phyloP scores from a whole-genome alignment of 352 stramenopile species.

The Pythium guiyangense region DNA sequence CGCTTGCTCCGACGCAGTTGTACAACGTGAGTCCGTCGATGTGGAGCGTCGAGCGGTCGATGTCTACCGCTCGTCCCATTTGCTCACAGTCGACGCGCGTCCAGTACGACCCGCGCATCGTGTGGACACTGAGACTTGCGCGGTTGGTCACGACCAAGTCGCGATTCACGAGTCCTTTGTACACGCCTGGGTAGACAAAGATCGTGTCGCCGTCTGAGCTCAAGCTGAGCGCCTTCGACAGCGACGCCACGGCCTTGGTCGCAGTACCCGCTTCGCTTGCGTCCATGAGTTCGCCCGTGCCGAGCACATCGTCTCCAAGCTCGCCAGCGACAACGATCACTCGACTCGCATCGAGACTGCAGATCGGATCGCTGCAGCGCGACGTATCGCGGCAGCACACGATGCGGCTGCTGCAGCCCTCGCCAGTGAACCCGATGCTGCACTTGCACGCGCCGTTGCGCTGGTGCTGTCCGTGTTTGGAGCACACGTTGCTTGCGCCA shows the following conservation, averaged over 20 bases:
- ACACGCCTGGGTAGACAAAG: conserved; percentile 54
- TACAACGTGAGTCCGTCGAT: conserved; percentile 38
- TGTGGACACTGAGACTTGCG: conserved; percentile 25
- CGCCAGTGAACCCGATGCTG: conserved; percentile 63
- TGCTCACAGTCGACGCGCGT: conserved; percentile 39
- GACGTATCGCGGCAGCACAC: conserved; percentile 42
- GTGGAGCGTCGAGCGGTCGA: conserved; percentile 5
- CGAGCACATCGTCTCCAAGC: conserved; percentile 43
- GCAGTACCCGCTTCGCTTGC: conserved; percentile 40
- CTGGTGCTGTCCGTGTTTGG: conserved; percentile 26
- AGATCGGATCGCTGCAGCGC: conserved; percentile 35
- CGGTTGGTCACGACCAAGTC: conserved; percentile 15
- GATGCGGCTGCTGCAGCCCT: conserved; percentile 61
- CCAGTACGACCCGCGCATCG: conserved; percentile 45
- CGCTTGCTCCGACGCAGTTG: conserved; percentile 22
- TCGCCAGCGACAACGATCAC: conserved; percentile 54
- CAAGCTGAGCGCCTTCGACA: conserved; percentile 33
- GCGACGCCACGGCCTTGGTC: conserved; percentile 45
- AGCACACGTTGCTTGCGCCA: conserved; percentile 20
- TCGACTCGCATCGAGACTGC: conserved; percentile 20
- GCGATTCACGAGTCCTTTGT: conserved; percentile 33
- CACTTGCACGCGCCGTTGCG: conserved; percentile 39
- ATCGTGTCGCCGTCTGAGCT: conserved; percentile 29
- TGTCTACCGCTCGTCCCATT: conserved; percentile 11
- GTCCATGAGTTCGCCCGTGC: conserved; percentile 53